Evolutionary conservation across 73 alveolate genomes (phyloP).

Genomic region (Blepharisma stoltei): DNA sequence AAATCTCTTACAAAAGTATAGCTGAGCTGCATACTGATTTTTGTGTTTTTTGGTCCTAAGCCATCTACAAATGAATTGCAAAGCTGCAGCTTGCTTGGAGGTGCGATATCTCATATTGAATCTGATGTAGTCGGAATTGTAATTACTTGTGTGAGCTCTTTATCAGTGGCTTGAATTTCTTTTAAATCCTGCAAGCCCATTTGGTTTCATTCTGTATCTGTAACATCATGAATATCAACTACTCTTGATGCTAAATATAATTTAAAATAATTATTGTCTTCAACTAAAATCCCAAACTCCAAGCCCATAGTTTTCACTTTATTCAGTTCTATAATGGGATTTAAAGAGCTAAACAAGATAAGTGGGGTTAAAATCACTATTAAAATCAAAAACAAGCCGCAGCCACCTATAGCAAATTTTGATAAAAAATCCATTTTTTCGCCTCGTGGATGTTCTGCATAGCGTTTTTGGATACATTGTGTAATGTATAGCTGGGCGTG

Average conservation of each 20-base stretch:
- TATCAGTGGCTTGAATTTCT: constrained; percentile 49
- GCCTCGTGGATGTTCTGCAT: constrained; percentile 54
- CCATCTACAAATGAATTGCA: background rate
- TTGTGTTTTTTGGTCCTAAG: background rate
- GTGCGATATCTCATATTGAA: constrained; percentile 62
- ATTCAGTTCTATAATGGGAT: constrained; percentile 72
- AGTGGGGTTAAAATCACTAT: constrained; percentile 79
- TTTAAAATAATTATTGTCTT: constrained; percentile 23
- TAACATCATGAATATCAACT: background rate
- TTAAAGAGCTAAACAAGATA: constrained; percentile 69
- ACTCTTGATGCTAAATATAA: constrained; percentile 29
- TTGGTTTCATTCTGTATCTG: background rate
- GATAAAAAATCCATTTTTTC: constrained; percentile 43
- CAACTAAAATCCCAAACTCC: constrained; percentile 38
- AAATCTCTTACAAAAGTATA: background rate
- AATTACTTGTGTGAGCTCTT: constrained; percentile 48
- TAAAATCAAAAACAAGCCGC: constrained; percentile 55
- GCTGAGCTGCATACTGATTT: background rate
- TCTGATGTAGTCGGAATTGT: constrained; percentile 59
- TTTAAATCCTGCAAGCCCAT: background rate
- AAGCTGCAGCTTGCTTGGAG: constrained; percentile 39
- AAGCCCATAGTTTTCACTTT: constrained; percentile 63
- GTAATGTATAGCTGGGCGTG: constrained; percentile 68
- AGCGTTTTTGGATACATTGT: constrained; percentile 47
- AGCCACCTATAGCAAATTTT: constrained; percentile 65